Evolutionary conservation across 2,329 filamentous ascomycete species (phyloP), one percentile per base, ranked within the genome.

Genomic region (Rhynchosporium agropyri): DNA sequence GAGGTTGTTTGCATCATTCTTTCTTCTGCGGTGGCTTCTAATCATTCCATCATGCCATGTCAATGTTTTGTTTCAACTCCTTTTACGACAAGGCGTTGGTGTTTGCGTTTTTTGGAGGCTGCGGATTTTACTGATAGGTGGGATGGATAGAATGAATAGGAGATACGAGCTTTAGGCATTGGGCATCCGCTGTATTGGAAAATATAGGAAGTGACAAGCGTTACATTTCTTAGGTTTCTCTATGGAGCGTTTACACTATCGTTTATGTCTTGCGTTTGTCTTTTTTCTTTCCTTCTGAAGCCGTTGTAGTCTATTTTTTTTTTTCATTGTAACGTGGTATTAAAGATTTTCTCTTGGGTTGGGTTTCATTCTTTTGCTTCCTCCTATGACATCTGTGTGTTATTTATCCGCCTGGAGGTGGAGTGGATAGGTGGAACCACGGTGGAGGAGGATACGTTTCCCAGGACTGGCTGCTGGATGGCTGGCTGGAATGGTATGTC

Each of bases 101-200:
- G 33, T 56, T 13, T 20, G 56, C 43, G 31, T 28, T 48, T 20
- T 20, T 20, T 20, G 20, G 20, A 20, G 20, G 20, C 20, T 20
- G 20, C 20, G 20, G 20, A 20, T 20, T 20, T 20, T 20, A 20
- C 20, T 20, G 1, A 20, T 20, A 20, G 20, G 20, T 20, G 20
- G 20, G 33, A 10, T 36, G 33, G 33, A 36, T 20, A 36, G 33
- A 36, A 36, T 36, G 33, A 43, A 31, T 29, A 15, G 46, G 20
- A 59, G 50, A 59, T 20, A 50, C 20, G 45, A 10, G 31, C 33
- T 50, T 31, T 31, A 36, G 33, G 31, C 12, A 40, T 40, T 40
- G n/a, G 46, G 28, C 26, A 42, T 43, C 20, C 20, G 20, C 20
- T 20, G 1, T 20, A 20, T 20, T 45, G 57, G 31, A 51, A 51